phyloP scores from a whole-genome alignment of 768 basidiomycete species.

The Lentinula sp. region DNA sequence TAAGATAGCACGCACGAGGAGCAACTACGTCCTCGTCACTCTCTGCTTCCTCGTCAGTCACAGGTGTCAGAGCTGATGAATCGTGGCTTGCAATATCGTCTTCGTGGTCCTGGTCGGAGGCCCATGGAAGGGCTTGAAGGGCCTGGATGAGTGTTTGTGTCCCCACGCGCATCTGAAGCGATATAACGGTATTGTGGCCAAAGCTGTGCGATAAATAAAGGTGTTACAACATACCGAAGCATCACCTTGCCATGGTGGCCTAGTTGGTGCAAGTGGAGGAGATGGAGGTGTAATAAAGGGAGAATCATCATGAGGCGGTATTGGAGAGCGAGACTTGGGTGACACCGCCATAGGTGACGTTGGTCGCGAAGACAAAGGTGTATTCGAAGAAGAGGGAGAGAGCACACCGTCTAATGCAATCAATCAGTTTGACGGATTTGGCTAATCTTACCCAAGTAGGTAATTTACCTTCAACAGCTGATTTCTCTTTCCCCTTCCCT shows the following conservation, averaged over 20 bases:
- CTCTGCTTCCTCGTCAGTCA: slow-evolving; percentile 44
- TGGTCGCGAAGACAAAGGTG: slow-evolving; percentile 20
- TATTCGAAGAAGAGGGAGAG: slow-evolving; percentile 14
- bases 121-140: slow-evolving; percentile 79
- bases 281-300: slow-evolving; percentile 74
- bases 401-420: slow-evolving; percentile 6
- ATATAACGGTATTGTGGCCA: slow-evolving; percentile 7
- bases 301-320: slow-evolving; percentile 36
- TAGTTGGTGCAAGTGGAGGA: slow-evolving; percentile 39
- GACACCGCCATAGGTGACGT: slow-evolving; percentile 17
- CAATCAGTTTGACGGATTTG: not conserved
- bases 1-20: slow-evolving; percentile 18
- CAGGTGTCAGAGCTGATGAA: slow-evolving; percentile 24
- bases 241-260: slow-evolving; percentile 52
- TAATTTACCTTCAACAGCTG: slow-evolving; percentile 22
- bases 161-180: slow-evolving; percentile 70
- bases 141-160: slow-evolving; percentile 89
- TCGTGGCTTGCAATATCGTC: slow-evolving; percentile 45
- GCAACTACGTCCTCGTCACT: slow-evolving; percentile 53
- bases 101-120: slow-evolving; percentile 61
- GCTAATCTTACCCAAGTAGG: slow-evolving; percentile 13
- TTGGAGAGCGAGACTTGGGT: slow-evolving; percentile 1
- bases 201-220: slow-evolving; percentile 7
- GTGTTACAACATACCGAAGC: slow-evolving; percentile 53
- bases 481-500: slow-evolving; percentile 41